Evolutionary conservation across 345 rosid species (phyloP).

Genomic region (Raphanus sativus): DNA sequence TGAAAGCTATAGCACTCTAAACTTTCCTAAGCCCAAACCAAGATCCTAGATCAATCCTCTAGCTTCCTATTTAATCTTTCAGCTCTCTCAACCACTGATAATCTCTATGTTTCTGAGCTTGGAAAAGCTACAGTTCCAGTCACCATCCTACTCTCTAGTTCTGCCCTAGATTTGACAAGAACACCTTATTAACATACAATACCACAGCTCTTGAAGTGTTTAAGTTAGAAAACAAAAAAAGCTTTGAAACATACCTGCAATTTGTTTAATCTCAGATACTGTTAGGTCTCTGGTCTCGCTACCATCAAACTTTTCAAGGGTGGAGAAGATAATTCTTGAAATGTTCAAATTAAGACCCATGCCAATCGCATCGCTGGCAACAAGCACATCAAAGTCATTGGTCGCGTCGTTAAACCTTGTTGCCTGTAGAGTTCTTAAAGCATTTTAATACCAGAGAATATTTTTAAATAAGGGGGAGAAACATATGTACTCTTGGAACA

Average conservation of each 20-base stretch:
- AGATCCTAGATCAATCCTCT: background rate
- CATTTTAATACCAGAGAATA: slow-evolving; percentile 19
- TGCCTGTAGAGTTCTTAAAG: slow-evolving; percentile 55
- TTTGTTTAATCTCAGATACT: slow-evolving; percentile 87
- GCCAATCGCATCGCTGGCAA: slow-evolving; percentile 97
- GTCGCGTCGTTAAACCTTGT: slow-evolving; percentile 78
- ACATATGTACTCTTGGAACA: background rate
- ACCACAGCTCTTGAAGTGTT: background rate
- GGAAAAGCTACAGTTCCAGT: background rate
- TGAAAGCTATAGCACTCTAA: background rate
- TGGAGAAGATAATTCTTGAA: slow-evolving; percentile 83
- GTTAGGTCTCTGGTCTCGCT: slow-evolving; percentile 63
- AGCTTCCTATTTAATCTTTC: background rate
- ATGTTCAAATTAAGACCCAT: slow-evolving; percentile 95
- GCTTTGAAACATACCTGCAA: slow-evolving; percentile 58
- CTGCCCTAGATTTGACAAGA: background rate
- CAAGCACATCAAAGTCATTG: slow-evolving; percentile 91
- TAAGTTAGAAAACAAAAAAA: background rate
- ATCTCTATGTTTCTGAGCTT: background rate
- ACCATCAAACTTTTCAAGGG: slow-evolving; percentile 78
- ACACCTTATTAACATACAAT: background rate
- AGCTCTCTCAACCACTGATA: background rate
- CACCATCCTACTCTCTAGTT: background rate
- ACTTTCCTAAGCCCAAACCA: background rate
- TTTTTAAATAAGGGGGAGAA: background rate